Conservation (phyloP, 345 rosid genomes). For the Linum usitatissimum region DNA sequence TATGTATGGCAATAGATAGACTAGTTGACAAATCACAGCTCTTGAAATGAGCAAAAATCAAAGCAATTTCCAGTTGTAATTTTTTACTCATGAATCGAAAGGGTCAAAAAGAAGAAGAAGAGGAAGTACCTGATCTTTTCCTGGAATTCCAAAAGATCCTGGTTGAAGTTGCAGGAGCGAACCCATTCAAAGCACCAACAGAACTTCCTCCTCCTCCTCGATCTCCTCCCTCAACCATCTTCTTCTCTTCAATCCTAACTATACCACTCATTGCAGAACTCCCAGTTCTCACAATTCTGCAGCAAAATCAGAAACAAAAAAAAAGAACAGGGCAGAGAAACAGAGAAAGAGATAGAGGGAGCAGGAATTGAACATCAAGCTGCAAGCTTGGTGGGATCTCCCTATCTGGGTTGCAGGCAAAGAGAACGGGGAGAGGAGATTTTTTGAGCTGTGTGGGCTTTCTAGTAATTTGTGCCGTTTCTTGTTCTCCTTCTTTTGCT, state of each 20-base stretch:
- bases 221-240: slow-evolving; percentile 21
- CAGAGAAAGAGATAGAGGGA: neutral
- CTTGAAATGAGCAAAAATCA: too few relatives aligned
- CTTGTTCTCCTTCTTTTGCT: neutral
- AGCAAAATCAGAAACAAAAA: neutral
- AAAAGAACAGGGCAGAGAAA: neutral
- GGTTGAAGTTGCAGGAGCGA: slow-evolving; percentile 57
- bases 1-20: too few relatives aligned
- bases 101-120: too few relatives aligned
- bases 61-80: too few relatives aligned
- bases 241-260: slow-evolving; percentile 24
- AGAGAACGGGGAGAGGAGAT: neutral
- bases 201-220: neutral
- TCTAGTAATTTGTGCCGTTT: neutral
- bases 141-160: slow-evolving; percentile 73
- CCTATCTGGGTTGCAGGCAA: neutral
- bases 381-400: neutral
- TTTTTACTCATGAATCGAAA: neutral
- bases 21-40: too few relatives aligned
- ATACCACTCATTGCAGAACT: too few relatives aligned
- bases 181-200: slow-evolving; percentile 37
- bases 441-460: neutral
- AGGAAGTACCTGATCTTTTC: slow-evolving; percentile 52
- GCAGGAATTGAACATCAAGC: neutral
- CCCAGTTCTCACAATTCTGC: slow-evolving; percentile 13